Evolutionary conservation across 2,329 filamentous ascomycete species (phyloP), one percentile per base, ranked within the genome.

Genomic region (Penicillium sp.): DNA sequence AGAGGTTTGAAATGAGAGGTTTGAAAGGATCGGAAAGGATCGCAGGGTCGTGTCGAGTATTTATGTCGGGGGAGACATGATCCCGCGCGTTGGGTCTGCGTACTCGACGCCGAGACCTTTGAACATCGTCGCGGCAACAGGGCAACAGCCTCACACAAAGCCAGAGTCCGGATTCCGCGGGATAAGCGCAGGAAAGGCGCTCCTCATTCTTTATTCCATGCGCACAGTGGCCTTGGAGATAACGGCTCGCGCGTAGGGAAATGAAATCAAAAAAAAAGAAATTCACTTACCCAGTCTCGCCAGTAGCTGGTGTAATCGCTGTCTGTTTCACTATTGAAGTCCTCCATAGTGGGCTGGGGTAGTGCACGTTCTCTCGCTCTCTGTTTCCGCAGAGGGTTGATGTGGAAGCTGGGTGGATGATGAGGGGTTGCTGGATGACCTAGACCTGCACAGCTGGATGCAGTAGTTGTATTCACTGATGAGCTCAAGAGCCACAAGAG

Each of bases 231-330:
- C 46, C 27, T 29, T n/a, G 31, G 21, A n/a, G 17, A 5, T 9
- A 27, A 35, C 23, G 17, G 15, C 10, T 10, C 17, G 15, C 31
- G 13, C 38, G 21, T 3, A 27, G 12, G 15, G 31, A 13, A 52
- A 57, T 52, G 25, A 58, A 48, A 25, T 31, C 13, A 31, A 12
- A 15, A 54, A 54, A 61, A 50, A 45, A 41, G 50, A 60, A 62
- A 59, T 42, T 6, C 40, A 87, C 91, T 81, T 82, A 97, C 94
- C 94, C 94, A 99, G 80, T 99, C 94, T 76, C 93, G 84, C 94
- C 94, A 99, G 77, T 97, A 99, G 78, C 92, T 97, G 49, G 94
- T 97, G 76, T 97, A 99, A 80, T 99, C 94, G 78, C 93, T 97
- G 75, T 99, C 94, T 13, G 93, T 96, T 78, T 99, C 94, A 73